Evolutionary conservation across 768 basidiomycete genomes (phyloP), one percentile per base, ranked within the genome.

Genomic region (Mycena pura): DNA sequence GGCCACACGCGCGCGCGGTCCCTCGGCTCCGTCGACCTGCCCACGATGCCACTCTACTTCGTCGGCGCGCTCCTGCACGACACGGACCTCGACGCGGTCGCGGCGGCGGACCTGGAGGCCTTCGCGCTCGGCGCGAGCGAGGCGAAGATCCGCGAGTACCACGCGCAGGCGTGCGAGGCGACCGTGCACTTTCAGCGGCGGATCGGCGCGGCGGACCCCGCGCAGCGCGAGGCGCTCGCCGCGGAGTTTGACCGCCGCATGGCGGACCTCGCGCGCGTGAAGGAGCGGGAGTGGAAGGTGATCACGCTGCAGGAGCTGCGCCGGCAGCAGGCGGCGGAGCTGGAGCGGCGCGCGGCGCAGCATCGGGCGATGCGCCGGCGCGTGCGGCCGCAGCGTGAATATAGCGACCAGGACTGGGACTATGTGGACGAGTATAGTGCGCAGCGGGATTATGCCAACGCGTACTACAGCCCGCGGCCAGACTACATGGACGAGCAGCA

Each of bases 281-380:
- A 67, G 46, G 62, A 61, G 28, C 54, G 51, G 4, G 66, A 67
- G 31, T 67, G 66, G 66, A 67, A 64, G 43, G 41, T 49, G 44
- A 29, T 53, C 2, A 57, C 60, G 29, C 46, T 64, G 50, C 41
- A 55, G 34, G 63, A 64, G 46, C 32, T 67, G 55, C 55, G 64
- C 10, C 54, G 36, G n/a, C 52, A 62, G 5, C 60, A 62, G 46
- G 64, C 64, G 31, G 45, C 41, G 9, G 55, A 62, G 34, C 6
- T 62, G 27, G 22, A 65, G 51, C 44, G 31, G 7, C 28, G 57
- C 25, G 60, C 41, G 27, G 60, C 50, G 3, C 49, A 62, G 29
- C 60, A 59, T 7, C 54, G 50, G 10, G 60, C 49, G 17, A 57
- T 61, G 59, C 64, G 64, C n/a, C n/a, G n/a, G n/a, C n/a, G n/a